Evolutionary conservation across 306 rosid species (phyloP).

Genomic region (Vigna mungo): DNA sequence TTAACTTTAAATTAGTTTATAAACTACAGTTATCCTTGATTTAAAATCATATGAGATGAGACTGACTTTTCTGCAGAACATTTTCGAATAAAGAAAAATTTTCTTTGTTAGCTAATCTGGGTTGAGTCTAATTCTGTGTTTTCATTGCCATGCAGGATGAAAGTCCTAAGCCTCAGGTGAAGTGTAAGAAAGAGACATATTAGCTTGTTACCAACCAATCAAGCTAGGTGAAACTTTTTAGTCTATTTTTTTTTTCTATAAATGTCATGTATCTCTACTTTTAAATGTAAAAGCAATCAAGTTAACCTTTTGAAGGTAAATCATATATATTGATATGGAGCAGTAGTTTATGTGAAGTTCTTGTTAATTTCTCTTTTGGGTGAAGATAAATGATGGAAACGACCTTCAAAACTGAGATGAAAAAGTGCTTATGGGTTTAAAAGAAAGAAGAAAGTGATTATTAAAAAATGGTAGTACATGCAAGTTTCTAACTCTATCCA

Average conservation of each 20-base stretch:
- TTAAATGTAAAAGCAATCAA: slow-evolving; percentile 30
- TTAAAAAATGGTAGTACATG: background rate
- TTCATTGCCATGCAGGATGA: slow-evolving; percentile 41
- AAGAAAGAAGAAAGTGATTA: background rate
- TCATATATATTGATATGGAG: no score
- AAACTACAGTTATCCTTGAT: no score
- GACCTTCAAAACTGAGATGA: background rate
- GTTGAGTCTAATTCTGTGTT: slow-evolving; percentile 19
- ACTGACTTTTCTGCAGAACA: no score
- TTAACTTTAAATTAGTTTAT: no score
- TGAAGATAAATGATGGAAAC: slow-evolving; percentile 8
- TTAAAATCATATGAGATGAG: no score
- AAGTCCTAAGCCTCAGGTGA: slow-evolving; percentile 48
- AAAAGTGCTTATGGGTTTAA: background rate
- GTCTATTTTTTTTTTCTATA: background rate
- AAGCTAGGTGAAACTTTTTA: background rate
- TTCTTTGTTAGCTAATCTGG: background rate
- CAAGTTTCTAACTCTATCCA: background rate
- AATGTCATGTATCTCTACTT: slow-evolving; percentile 9
- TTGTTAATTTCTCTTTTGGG: slow-evolving; percentile 23
- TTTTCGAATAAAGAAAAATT: no score
- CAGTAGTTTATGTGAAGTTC: background rate
- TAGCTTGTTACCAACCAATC: background rate
- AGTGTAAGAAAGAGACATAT: background rate
- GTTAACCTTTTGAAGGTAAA: background rate